Evolutionary conservation across 768 basidiomycete species (phyloP), one percentile per base, ranked within the genome.

Genomic region (Boletus rubropictus): DNA sequence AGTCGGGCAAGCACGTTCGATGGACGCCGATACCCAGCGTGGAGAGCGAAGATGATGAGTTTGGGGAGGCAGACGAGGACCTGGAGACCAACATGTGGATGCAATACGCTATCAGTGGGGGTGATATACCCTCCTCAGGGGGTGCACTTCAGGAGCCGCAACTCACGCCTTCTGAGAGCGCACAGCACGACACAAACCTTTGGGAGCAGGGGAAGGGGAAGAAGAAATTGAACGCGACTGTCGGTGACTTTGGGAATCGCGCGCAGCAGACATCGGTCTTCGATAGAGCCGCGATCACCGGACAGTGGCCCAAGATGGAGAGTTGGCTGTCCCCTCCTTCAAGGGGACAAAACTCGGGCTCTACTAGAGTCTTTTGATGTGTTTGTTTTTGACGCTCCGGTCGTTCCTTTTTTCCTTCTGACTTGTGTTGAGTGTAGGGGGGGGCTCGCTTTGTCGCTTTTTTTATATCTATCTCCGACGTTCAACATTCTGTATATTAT

Each of bases 251-350:
- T 37, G 58, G 54, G 38, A 57, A 56, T 46, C 59, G 61, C 51
- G 53, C 35, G 34, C 62, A 61, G 44, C 52, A 55, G 51, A 27
- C 61, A 21, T 47, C 60, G 40, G 56, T 29, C 46, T 60, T 57
- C 46, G 61, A 63, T 54, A 59, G 51, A 56, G 60, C 63, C 49
- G 57, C 54, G 47, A 11, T 56, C 29, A 38, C 58, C 39, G 64
- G 59, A 24, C 64, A 57, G 31, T 64, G 64, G 64, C 66, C 64
- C 42, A 68, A 65, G 58, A 62, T 68, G 66, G 64, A 66, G 56
- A 67, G 46, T 36, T 66, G 64, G 64, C 29, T 64, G 48, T 52
- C 63, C 17, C 56, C 63, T 18, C 53, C 63, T 32, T 42, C 64
- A 14, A 51, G 66, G 29, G 62, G 64, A 3, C 61, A 66, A 44